Base-by-base conservation (phyloP, 805 yeast genomes). In the Ogataea polymorpha region DNA sequence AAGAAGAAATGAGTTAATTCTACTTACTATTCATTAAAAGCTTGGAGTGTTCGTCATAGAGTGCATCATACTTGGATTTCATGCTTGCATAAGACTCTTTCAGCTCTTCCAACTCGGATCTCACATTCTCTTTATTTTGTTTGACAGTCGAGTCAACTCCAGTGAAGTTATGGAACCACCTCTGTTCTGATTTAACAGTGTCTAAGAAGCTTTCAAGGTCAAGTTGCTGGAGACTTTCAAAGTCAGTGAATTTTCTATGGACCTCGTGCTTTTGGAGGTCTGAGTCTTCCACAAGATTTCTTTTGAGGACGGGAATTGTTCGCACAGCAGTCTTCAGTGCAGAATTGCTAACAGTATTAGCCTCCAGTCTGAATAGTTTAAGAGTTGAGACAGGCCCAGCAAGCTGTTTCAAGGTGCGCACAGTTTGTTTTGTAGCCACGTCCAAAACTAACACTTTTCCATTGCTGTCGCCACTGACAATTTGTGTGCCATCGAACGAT, bases 401-500 rank as follows among this genome's bases (percentile, higher is more conserved):
- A 37, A 59, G 33, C 27, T 55, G 62, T 42, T 68, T 74, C 47
- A 80, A 66, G n/a, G 76, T 72, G 55, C 77, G 80, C 20, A 77
- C 66, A 13, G 80, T 77, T 61, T 85, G 93, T 54, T 76, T 80
- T 1, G 91, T 79, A 12, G 71, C 74, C 5, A 81, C 68, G 60
- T 91, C 97, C 51, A 82, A 74, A 1, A 81, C 70, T 29, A 75
- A 74, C 2, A 86, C 77, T 21, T 75, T 70, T 1, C 97, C 97
- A n/a, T 51, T 55, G 0, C 72, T 60, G 56, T 86, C 95, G 25
- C 96, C 97, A 5, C 88, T 76, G 3, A 84, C 66, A 5, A 90
- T 54, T 26, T 67, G 60, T 13, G 90, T 77, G 4, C 91, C 96
- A 57, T 90, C 97, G 55, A 84, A 65, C 5, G 89, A 79, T 2